Conservation (phyloP, 2,329 filamentous ascomycete species). For the Waltergamsia citrina region DNA sequence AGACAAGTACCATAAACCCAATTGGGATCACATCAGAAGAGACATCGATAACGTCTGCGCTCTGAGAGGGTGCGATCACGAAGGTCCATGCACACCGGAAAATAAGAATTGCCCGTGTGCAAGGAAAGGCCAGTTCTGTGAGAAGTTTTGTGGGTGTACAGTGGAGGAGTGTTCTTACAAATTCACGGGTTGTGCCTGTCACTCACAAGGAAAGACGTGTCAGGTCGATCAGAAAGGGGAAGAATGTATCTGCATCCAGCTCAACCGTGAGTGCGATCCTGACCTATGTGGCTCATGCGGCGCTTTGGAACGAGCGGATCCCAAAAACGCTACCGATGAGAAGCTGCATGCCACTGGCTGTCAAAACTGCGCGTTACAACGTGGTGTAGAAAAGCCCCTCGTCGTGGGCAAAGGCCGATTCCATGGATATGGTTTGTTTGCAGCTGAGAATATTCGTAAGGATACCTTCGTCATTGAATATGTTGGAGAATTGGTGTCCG, state of each 20-base stretch:
- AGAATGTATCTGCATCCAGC: slow-evolving; percentile 60
- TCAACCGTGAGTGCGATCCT: slow-evolving; percentile 74
- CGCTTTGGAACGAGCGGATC: slow-evolving; percentile 58
- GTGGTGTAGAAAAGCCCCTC: slow-evolving; percentile 54
- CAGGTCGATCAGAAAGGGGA: slow-evolving; percentile 43
- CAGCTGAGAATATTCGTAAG: slow-evolving; percentile 54
- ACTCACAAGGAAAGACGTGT: slow-evolving; percentile 41
- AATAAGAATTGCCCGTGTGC: slow-evolving; percentile 51
- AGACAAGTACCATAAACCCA: slow-evolving; percentile 21
- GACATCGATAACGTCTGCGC: slow-evolving; percentile 36
- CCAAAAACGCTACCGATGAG: slow-evolving; percentile 53
- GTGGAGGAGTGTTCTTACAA: slow-evolving; percentile 50
- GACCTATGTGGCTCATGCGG: slow-evolving; percentile 66
- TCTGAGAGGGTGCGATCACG: slow-evolving; percentile 47
- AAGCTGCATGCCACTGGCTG: slow-evolving; percentile 50
- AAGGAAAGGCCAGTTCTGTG: slow-evolving; percentile 53
- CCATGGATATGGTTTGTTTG: slow-evolving; percentile 66
- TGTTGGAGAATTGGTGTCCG: slow-evolving; percentile 65
- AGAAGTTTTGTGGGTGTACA: slow-evolving; percentile 60
- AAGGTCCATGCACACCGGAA: slow-evolving; percentile 51
- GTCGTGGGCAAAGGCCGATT: slow-evolving; percentile 63
- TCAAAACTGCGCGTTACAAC: slow-evolving; percentile 64
- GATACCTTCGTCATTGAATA: slow-evolving; percentile 77
- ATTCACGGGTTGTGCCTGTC: slow-evolving; percentile 59
- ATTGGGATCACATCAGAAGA: slow-evolving; percentile 45